phyloP scores from a whole-genome alignment of 805 yeast species.

The Cyberlindnera suaveolens region DNA sequence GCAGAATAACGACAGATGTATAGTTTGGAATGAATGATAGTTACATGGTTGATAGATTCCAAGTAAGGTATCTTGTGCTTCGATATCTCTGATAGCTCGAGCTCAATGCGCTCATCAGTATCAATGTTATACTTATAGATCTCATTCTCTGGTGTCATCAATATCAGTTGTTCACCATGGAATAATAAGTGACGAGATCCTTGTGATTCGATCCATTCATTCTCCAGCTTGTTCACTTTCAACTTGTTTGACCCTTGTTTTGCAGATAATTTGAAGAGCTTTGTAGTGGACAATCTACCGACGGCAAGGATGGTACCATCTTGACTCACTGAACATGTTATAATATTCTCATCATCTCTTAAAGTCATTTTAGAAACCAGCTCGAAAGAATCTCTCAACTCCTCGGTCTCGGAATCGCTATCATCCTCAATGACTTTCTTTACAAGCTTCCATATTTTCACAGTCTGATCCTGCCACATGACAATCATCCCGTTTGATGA shows the following conservation, averaged over 20 bases:
- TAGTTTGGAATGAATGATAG: slow-evolving; percentile 42
- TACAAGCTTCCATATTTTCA: slow-evolving; percentile 72
- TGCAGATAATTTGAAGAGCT: slow-evolving; percentile 57
- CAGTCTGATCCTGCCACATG: slow-evolving; percentile 76
- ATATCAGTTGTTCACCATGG: slow-evolving; percentile 38
- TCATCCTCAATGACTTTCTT: slow-evolving; percentile 25
- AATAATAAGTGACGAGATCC: slow-evolving; percentile 57
- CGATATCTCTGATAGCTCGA: slow-evolving; percentile 32
- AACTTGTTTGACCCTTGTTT: slow-evolving; percentile 29
- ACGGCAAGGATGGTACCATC: slow-evolving; percentile 66
- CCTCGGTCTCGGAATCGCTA: slow-evolving; percentile 10
- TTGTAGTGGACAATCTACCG: slow-evolving; percentile 60
- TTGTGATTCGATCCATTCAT: slow-evolving; percentile 28
- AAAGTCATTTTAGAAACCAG: slow-evolving; percentile 60
- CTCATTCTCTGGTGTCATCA: slow-evolving; percentile 60
- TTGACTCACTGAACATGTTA: slow-evolving; percentile 58
- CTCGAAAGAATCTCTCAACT: slow-evolving; percentile 36
- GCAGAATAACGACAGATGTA: slow-evolving; percentile 56
- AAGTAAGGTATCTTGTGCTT: slow-evolving; percentile 37
- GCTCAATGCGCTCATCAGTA: slow-evolving; percentile 22
- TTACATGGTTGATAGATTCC: slow-evolving; percentile 41
- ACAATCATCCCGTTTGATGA: slow-evolving; percentile 50
- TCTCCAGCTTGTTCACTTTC: slow-evolving; percentile 46
- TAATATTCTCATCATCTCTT: slow-evolving; percentile 75
- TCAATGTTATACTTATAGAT: slow-evolving; percentile 33